These are phyloP conservation scores for Ambrosia hybrid DNA, from an alignment of 140 eudicot species.

Conservation along the genomic window DNA sequence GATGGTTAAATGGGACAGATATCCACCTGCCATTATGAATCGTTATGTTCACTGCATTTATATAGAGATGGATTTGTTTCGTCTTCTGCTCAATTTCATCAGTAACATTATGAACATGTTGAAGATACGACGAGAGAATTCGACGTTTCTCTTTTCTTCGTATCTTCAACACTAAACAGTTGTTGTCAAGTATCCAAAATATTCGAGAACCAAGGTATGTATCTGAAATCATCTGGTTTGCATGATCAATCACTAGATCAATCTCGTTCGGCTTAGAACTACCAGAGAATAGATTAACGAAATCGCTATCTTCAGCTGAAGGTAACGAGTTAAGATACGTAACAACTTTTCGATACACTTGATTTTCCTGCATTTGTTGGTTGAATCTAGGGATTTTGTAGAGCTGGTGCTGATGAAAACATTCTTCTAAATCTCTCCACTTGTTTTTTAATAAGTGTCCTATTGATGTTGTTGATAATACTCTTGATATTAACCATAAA, in stretches of 20 bases:
- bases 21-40: conserved; percentile 54
- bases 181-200: conserved; percentile 50
- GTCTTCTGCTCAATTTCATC: conserved; percentile 63
- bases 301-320: conserved; percentile 53
- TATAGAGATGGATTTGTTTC: conserved; percentile 47
- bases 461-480: conserved; percentile 30
- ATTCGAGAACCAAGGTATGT: conserved; percentile 61
- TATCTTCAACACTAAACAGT: conserved; percentile 51
- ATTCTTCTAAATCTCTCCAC: conserved; percentile 39
- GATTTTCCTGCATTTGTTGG: conserved; percentile 55
- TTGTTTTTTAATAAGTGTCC: conserved; percentile 31
- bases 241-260: conserved; percentile 48
- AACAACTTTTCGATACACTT: conserved; percentile 41
- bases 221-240: conserved; percentile 38
- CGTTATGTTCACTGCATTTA: conserved; percentile 39
- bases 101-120: conserved; percentile 54
- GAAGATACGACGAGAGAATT: conserved; percentile 62
- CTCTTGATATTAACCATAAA: conserved; percentile 30
- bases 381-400: conserved; percentile 64
- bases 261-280: conserved; percentile 54
- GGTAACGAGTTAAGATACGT: conserved; percentile 50
- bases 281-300: conserved; percentile 45
- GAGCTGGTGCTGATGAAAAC: conserved; percentile 43
- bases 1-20: conserved; percentile 2
- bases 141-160: conserved; percentile 59